Percentiles rank a stretch among this genome's conserved stretches.
These are phyloP conservation scores for Fusarium sp. DNA, from an alignment of 2,329 filamentous ascomycete genomes.

Conservation along the genomic window DNA sequence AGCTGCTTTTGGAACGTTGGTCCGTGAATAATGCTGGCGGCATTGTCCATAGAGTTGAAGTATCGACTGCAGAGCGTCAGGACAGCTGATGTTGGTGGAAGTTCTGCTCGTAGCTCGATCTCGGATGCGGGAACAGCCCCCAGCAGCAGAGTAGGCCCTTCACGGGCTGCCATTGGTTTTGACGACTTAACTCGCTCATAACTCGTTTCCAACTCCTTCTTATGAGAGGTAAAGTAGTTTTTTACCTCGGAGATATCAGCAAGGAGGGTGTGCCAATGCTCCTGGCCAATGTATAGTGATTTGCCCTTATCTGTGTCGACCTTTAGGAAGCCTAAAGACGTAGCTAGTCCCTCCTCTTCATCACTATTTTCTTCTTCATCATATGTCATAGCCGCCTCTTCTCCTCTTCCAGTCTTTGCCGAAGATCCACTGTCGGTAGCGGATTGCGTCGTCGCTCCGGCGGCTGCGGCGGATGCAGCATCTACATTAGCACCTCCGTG, in stretches of 20 bases:
- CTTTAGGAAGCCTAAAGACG: conserved; percentile 83
- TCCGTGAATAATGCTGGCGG: conserved; percentile 80
- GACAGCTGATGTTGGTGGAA: conserved; percentile 85
- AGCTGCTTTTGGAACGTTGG: conserved; percentile 86
- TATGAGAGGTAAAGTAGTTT: conserved; percentile 86
- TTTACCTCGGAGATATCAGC: conserved; percentile 92
- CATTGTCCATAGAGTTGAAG: conserved; percentile 82
- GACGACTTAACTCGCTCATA: conserved; percentile 78
- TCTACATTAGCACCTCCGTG: conserved; percentile 76
- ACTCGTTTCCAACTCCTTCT: conserved; percentile 87
- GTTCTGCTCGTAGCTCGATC: conserved; percentile 78
- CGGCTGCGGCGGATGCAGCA: conserved; percentile 50
- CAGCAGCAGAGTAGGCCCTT: conserved; percentile 82
- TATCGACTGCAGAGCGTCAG: conserved; percentile 88
- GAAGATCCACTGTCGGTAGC: conserved; percentile 59
- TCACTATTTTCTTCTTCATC: conserved; percentile 72
- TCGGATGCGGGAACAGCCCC: conserved; percentile 78
- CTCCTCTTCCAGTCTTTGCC: conserved; percentile 64
- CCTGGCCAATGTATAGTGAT: conserved; percentile 82
- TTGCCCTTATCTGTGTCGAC: conserved; percentile 81
- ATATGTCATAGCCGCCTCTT: conserved; percentile 62
- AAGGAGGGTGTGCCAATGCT: conserved; percentile 84
- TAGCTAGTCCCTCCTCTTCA: conserved; percentile 73
- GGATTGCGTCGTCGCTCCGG: conserved; percentile 52
- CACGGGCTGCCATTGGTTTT: conserved; percentile 68